Percentiles rank a stretch among this genome's conserved stretches.
These are phyloP conservation scores for Canariomyces notabilis DNA, from an alignment of 2,329 filamentous ascomycete species.

Conservation along the genomic window DNA sequence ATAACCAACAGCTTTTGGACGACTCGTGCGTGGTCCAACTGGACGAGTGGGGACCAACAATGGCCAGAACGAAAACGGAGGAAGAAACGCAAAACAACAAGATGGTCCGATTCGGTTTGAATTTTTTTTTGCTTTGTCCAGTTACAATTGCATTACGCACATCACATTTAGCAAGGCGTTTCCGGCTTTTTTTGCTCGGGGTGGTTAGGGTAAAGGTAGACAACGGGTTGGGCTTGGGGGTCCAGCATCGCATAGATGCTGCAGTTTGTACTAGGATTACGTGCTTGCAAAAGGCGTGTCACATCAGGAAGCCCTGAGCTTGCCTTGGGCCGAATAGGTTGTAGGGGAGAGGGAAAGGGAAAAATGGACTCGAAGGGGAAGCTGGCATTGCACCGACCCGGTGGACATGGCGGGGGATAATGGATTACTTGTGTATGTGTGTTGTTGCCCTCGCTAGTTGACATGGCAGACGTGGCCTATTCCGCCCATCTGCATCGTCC, in stretches of 20 bases:
- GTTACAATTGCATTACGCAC: background rate
- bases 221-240: background rate
- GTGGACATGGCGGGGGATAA: background rate
- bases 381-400: background rate
- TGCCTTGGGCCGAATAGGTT: background rate
- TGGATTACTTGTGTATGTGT: background rate
- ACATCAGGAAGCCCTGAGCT: background rate
- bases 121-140: background rate
- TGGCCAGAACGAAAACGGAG: background rate
- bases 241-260: background rate
- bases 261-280: background rate
- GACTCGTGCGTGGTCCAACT: too few relatives aligned
- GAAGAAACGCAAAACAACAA: background rate
- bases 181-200: slow-evolving; percentile 1
- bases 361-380: background rate
- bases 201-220: background rate
- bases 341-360: background rate
- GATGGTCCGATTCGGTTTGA: background rate
- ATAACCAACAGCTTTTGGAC: too few relatives aligned
- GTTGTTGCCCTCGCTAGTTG: background rate
- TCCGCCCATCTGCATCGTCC: too few relatives aligned
- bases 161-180: slow-evolving; percentile 13
- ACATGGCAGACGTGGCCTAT: too few relatives aligned
- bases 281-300: background rate
- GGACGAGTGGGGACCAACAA: too few relatives aligned